Evolutionary conservation across 805 yeast species (phyloP), one percentile per base, ranked within the genome.

Genomic region (Saturnispora besseyi): DNA sequence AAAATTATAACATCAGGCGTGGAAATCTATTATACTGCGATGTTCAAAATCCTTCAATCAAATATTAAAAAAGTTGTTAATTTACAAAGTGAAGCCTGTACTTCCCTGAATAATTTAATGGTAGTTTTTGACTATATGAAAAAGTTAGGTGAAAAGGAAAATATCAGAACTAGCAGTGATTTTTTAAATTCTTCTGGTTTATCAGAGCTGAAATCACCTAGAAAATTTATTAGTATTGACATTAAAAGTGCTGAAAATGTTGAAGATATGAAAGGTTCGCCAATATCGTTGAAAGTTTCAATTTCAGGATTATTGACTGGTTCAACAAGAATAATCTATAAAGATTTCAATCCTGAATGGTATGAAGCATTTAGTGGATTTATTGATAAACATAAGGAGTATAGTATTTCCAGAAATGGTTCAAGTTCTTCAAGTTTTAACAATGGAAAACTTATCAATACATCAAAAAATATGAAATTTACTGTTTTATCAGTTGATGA

Each of bases 301-400:
- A 46, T 62, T 9, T 49, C 54, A 3, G 68, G 67, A 1, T 53
- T 55, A 6, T 45, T 59, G 5, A 55, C 51, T 36, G 62, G 59
- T 18, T 80, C 78, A 53, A 90, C 98, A 0, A 72, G 86, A 56
- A 75, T 82, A 0, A 70, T 85, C 4, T 70, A 73, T 30, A 77
- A 77, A 48, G 77, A 81, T 4, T 67, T 76, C 32, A 79, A 81
- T 57, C 96, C 97, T 0, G 77, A 75, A 13, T 91, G 95, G 95
- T 86, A 87, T 58, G 96, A 90, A 67, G 86, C 84, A 50, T 87
- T 88, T 62, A 96, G 88, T 62, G 51, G 54, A 3, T 50, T 53
- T 36, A 53, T 58, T 6, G 45, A 51, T 15, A 49, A 46, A n/a
- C 55, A 21, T 43, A 12, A 50, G 51, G 12, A 21, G 29, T 15